Evolutionary conservation across 495 filamentous ascomycete species (phyloP), one percentile per base, ranked within the genome.

Genomic region (Penicillium dipodomyicola): DNA sequence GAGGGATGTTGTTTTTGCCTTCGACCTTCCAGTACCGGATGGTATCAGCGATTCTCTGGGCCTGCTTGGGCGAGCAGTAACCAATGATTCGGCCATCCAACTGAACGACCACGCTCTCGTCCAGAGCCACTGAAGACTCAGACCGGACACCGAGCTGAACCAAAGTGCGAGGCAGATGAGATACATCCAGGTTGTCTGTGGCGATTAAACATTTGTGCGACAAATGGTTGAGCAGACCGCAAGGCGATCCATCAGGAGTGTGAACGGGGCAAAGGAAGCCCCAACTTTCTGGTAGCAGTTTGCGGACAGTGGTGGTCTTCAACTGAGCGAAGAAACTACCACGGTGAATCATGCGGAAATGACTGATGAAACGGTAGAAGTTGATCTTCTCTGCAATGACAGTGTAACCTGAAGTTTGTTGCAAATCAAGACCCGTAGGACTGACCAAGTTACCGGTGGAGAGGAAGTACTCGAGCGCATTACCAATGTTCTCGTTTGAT

Each of bases 341-440:
- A 85, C 94, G 82, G 72, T 98, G 94, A 57, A 98, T 91, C 91
- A 96, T 97, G 49, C 94, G 91, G 80, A 98, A 98, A 70, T 98
- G 94, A 77, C 90, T 93, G 75, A 98, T 95, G 76, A 98, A 98
- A 61, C 94, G 89, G 65, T 95, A 87, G 77, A 97, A 98, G 79
- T 98, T 98, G 66, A 97, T 92, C 80, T 97, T 97, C 72, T 98
- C 94, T 4, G 94, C 94, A 53, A 97, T 93, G 37, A 98, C 89
- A 0, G 89, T 95, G 73, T 94, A 98, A 55, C 94, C 94, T 27
- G 94, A 95, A 1, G 86, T 83, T 68, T 98, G 94, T 61, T 97
- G 93, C 58, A 97, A 71, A 81, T 97, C 94, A 44, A 98, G 80
- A 63, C 94, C 94, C 32, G 88, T 92, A 6, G 89, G 87, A 75